These are phyloP conservation scores for Coriaria nepalensis DNA, from an alignment of 306 rosid genomes.

Conservation along the genomic window DNA sequence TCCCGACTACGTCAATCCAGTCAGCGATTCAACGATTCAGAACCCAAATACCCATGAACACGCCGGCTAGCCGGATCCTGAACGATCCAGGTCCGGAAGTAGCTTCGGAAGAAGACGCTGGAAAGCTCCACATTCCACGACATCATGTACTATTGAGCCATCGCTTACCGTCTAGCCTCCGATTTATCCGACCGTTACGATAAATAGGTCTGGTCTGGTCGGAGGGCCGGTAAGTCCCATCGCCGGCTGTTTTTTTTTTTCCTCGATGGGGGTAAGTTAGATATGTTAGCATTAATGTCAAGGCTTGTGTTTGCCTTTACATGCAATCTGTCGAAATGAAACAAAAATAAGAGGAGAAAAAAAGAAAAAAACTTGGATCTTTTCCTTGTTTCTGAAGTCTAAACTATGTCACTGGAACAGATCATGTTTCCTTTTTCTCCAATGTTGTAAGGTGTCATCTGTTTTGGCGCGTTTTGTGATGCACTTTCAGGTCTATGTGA, in stretches of 20 bases:
- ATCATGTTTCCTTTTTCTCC: too few relatives aligned
- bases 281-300: too few relatives aligned
- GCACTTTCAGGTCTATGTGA: too few relatives aligned
- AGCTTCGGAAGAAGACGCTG: slow-evolving; percentile 43
- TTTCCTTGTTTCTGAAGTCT: too few relatives aligned
- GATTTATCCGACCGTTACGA: slow-evolving; percentile 23
- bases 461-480: too few relatives aligned
- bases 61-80: slow-evolving; percentile 1
- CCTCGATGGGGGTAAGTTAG: slow-evolving; percentile 1
- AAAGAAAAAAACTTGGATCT: too few relatives aligned
- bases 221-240: slow-evolving; percentile 12
- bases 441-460: too few relatives aligned
- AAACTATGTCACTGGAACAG: too few relatives aligned
- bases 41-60: background rate
- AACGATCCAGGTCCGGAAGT: slow-evolving; percentile 21
- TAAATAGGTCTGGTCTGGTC: slow-evolving; percentile 5
- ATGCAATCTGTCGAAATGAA: slow-evolving; percentile 21
- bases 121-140: slow-evolving; percentile 65
- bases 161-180: slow-evolving; percentile 65
- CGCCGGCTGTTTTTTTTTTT: slow-evolving; percentile 9
- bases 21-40: background rate
- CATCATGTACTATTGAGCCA: slow-evolving; percentile 64
- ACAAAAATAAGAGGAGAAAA: background rate
- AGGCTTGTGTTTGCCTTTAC: too few relatives aligned
- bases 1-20: slow-evolving; percentile 38